Conservation (phyloP, 139 green algal genomes). For the Chlorella sp. region DNA sequence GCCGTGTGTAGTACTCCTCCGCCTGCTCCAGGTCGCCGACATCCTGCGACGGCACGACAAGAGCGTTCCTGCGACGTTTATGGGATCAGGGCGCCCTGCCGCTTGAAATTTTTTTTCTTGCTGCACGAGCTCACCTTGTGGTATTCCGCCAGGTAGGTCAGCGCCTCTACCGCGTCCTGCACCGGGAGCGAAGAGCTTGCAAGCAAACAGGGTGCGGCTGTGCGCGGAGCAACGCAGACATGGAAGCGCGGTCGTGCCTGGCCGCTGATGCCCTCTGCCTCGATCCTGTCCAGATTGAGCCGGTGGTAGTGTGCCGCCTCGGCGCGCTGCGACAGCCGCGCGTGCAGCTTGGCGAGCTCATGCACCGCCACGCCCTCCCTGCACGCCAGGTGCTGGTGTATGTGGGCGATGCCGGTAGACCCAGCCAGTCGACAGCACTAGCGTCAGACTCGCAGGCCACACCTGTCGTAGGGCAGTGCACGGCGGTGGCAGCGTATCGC, state of each 20-base stretch:
- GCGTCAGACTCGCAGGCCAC: too few relatives aligned
- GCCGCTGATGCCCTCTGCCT: constrained; percentile 51
- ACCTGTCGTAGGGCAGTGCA: constrained; percentile 57
- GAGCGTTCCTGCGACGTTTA: too few relatives aligned
- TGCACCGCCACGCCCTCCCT: constrained; percentile 81
- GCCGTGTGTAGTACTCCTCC: constrained; percentile 64
- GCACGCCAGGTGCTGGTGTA: too few relatives aligned
- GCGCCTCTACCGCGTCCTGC: constrained; percentile 80
- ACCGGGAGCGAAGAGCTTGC: too few relatives aligned
- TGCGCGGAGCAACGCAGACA: too few relatives aligned
- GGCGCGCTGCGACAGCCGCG: constrained; percentile 48
- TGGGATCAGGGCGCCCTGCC: too few relatives aligned
- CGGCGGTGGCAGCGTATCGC: constrained; percentile 89
- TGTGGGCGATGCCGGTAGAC: too few relatives aligned
- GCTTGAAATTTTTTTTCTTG: too few relatives aligned
- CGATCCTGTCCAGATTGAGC: constrained; percentile 75
- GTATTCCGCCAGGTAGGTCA: constrained; percentile 81
- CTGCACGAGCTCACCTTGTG: constrained; percentile 65
- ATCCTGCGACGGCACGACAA: constrained; percentile 56
- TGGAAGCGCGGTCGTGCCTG: too few relatives aligned
- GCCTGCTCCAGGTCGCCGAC: constrained; percentile 56
- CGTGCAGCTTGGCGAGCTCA: constrained; percentile 82
- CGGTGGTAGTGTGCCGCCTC: constrained; percentile 78
- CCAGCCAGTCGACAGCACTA: too few relatives aligned
- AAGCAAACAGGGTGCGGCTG: too few relatives aligned